Percentiles rank a stretch among this genome's conserved stretches.
Conservation (phyloP, 2,329 filamentous ascomycete genomes). For the Aspergillus costaricaensis region DNA sequence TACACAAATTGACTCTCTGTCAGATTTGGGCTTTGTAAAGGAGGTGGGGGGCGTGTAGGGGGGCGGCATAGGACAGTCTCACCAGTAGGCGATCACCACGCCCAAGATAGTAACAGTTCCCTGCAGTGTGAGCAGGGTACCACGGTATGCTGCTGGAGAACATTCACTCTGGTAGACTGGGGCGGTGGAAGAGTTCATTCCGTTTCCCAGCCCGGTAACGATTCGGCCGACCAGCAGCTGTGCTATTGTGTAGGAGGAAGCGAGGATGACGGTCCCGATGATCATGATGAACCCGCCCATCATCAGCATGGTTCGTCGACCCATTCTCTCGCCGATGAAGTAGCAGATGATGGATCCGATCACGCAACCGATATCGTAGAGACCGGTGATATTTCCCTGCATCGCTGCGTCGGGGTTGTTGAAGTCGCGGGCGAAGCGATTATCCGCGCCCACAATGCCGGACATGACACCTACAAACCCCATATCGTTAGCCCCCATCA, state of each 20-base stretch:
- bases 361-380: slow-evolving; percentile 38
- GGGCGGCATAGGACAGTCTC: not conserved
- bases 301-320: slow-evolving; percentile 47
- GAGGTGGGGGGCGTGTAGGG: too few relatives aligned
- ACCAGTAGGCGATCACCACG: slow-evolving; percentile 26
- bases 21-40: not conserved
- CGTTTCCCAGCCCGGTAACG: slow-evolving; percentile 45
- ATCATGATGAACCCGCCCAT: slow-evolving; percentile 41
- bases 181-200: slow-evolving; percentile 29
- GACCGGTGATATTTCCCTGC: slow-evolving; percentile 39
- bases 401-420: slow-evolving; percentile 40
- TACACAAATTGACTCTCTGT: not conserved
- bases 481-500: not conserved
- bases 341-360: slow-evolving; percentile 35
- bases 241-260: slow-evolving; percentile 41
- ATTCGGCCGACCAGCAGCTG: slow-evolving; percentile 53
- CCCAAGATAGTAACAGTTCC: slow-evolving; percentile 31
- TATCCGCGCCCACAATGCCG: slow-evolving; percentile 49
- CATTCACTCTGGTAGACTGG: slow-evolving; percentile 37
- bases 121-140: slow-evolving; percentile 28
- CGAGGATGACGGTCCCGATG: slow-evolving; percentile 35
- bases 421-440: slow-evolving; percentile 44
- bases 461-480: slow-evolving; percentile 23
- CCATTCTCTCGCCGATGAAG: slow-evolving; percentile 47
- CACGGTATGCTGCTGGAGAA: slow-evolving; percentile 27